Conservation (phyloP, 345 rosid species). For the Firmiana major region DNA sequence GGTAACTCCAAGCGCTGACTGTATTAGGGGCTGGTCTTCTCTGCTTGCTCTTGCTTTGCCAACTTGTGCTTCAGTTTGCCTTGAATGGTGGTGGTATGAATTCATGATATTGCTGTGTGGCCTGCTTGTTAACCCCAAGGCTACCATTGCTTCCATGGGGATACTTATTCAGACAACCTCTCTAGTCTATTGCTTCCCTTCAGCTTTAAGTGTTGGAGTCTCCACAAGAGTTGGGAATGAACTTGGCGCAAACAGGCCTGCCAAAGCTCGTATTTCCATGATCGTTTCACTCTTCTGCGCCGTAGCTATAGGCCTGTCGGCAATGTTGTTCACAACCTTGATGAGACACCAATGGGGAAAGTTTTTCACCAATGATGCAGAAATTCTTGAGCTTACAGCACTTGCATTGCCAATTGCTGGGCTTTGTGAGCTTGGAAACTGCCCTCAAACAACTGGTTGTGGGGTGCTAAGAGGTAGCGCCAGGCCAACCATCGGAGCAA, state of each 20-base stretch:
- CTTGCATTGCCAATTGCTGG: slow-evolving; percentile 85
- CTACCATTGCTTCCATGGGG: slow-evolving; percentile 95
- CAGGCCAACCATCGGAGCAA: slow-evolving; percentile 83
- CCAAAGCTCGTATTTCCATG: slow-evolving; percentile 70
- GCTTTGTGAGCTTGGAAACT: slow-evolving; percentile 92
- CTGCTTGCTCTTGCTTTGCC: slow-evolving; percentile 78
- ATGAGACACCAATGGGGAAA: slow-evolving; percentile 90
- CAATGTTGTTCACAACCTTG: slow-evolving; percentile 62
- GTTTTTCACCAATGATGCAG: slow-evolving; percentile 62
- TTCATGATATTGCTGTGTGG: slow-evolving; percentile 91
- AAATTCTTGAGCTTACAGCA: slow-evolving; percentile 75
- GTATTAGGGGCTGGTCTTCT: slow-evolving; percentile 83
- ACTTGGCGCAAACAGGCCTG: slow-evolving; percentile 84
- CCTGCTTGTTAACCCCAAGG: slow-evolving; percentile 71
- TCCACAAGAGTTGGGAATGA: slow-evolving; percentile 90
- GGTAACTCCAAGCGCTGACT: slow-evolving; percentile 71
- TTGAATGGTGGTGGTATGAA: slow-evolving; percentile 99
- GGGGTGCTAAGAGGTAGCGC: slow-evolving; percentile 90
- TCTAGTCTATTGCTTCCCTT: slow-evolving; percentile 84
- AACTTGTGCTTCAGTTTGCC: slow-evolving; percentile 85
- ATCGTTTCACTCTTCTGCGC: slow-evolving; percentile 67
- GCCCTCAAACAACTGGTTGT: slow-evolving; percentile 96
- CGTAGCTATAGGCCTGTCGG: slow-evolving; percentile 51
- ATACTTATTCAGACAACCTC: slow-evolving; percentile 90
- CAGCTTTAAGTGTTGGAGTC: slow-evolving; percentile 84